Percentiles rank a stretch among this genome's conserved stretches.
Evolutionary conservation across 371 early-diverging fungal species (phyloP).

Genomic region (Enterocytospora artemiae): DNA sequence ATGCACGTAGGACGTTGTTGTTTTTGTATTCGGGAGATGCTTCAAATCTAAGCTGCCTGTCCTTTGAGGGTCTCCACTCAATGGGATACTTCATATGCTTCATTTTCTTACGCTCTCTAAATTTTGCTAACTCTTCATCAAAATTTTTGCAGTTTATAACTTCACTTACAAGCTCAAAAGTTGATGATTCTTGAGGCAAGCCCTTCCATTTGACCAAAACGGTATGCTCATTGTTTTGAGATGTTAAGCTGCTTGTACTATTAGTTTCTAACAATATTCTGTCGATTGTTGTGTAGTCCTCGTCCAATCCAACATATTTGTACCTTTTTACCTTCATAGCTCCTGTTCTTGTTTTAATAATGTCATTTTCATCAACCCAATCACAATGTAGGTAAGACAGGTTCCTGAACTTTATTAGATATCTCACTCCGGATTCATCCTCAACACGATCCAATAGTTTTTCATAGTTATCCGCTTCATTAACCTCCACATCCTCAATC

Average conservation of each 20-base stretch:
- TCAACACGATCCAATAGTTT: conserved; percentile 50
- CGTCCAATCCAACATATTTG: conserved; percentile 41
- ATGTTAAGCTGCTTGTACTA: too few species aligned
- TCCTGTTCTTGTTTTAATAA: conserved; percentile 65
- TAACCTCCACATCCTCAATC: conserved; percentile 9
- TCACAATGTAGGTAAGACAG: conserved; percentile 66
- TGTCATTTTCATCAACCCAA: conserved; percentile 64
- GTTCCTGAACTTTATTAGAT: conserved; percentile 53
- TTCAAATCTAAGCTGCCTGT: conserved; percentile 40
- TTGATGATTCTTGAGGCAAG: conserved; percentile 70
- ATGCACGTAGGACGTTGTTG: conserved; percentile 67
- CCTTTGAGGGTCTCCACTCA: conserved; percentile 54
- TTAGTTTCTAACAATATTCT: conserved; percentile 48
- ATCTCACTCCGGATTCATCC: conserved; percentile 45
- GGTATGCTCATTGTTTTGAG: conserved; percentile 38
- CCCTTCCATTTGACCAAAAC: conserved; percentile 79
- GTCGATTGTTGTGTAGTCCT: conserved; percentile 52
- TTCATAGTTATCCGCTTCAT: conserved; percentile 54
- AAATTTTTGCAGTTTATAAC: conserved; percentile 59
- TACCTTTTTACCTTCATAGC: conserved; percentile 64
- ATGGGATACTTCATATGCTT: conserved; percentile 33
- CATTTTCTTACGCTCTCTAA: conserved; percentile 42
- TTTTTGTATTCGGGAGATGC: conserved; percentile 42
- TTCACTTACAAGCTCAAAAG: conserved; percentile 71
- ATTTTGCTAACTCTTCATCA: conserved; percentile 57